Evolutionary conservation across 495 filamentous ascomycete genomes (phyloP).

Genomic region (Talaromyces thailandensis): DNA sequence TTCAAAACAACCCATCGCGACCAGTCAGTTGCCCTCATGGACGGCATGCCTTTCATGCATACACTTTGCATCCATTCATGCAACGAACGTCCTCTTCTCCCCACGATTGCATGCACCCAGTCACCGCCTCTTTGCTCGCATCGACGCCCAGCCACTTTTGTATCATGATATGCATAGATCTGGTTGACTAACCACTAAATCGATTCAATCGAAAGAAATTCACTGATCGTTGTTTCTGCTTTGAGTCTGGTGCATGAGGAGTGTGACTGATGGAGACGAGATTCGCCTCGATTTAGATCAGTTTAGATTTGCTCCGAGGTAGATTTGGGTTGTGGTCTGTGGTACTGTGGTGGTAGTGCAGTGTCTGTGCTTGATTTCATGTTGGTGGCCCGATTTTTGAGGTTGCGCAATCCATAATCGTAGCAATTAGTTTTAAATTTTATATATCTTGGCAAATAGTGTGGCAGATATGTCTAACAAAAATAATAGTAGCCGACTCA

Average conservation of each 20-base stretch:
- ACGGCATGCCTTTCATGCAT: not conserved
- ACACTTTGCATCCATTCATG: not conserved
- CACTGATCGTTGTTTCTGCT: not conserved
- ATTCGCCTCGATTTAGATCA: not conserved
- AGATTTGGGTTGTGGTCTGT: not conserved
- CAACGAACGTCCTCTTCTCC: not conserved
- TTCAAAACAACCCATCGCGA: not conserved
- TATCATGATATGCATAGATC: not conserved
- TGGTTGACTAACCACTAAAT: not conserved
- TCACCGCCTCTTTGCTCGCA: not conserved
- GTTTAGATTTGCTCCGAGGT: not conserved
- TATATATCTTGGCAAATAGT: not conserved
- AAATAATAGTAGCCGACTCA: conserved; percentile 21
- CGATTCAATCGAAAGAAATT: not conserved
- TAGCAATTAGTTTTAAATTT: not conserved
- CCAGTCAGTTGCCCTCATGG: not conserved
- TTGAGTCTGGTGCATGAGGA: not conserved
- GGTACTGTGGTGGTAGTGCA: not conserved
- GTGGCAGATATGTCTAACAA: not conserved
- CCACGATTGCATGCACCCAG: not conserved
- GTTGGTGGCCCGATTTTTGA: not conserved
- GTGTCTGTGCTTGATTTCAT: not conserved
- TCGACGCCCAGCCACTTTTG: not conserved
- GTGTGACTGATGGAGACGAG: not conserved
- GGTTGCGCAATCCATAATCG: not conserved